Evolutionary conservation across 345 rosid genomes (phyloP), one percentile per base, ranked within the genome.

Genomic region (Erysimum cheiranthoides): DNA sequence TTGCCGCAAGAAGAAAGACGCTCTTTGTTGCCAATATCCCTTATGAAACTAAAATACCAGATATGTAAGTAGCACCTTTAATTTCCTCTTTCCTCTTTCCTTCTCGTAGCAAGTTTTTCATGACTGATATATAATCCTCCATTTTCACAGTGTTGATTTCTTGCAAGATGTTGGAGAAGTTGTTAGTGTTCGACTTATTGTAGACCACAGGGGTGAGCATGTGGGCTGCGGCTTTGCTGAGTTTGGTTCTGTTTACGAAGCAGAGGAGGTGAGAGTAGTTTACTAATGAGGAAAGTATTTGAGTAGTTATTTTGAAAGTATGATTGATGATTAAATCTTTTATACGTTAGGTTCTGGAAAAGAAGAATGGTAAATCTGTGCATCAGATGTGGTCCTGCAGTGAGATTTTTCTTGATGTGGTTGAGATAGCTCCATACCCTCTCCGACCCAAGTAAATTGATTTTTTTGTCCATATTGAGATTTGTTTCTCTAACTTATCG

Each of bases 381-480:
- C 25, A 21, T 21, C 25, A 21, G 25, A 21, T 21, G 25, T 21
- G 25, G 25, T 21, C 25, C 25, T 21, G 25, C 25, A 21, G n/a
- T 42, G 1, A 12, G n/a, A 0, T 4, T 50, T 21, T 2, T 9
- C 14, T 50, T 21, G 30, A 25, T 0, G 56, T 50, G 30, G 13
- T 12, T 10, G 2, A 50, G 56, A 50, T 21, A 10, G 56, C 56
- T 50, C 56, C 56, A 21, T 50, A 50, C 56, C 56, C 56, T 49
- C 12, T 21, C 30, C 56, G 30, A 50, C 56, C 56, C 56, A 50
- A 50, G 54, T 50, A 21, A 21, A 21, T 10, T 8, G 13, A 17
- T 8, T 3, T 21, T 21, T 21, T 21, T n/a, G n/a, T 18, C 2
- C 12, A 49, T 17, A 49, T 21, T 13, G 56, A 50, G 30, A 50